These are phyloP conservation scores for Kurtzmaniella natalensis DNA, from an alignment of 1,139 yeast genomes.

Conservation along the genomic window DNA sequence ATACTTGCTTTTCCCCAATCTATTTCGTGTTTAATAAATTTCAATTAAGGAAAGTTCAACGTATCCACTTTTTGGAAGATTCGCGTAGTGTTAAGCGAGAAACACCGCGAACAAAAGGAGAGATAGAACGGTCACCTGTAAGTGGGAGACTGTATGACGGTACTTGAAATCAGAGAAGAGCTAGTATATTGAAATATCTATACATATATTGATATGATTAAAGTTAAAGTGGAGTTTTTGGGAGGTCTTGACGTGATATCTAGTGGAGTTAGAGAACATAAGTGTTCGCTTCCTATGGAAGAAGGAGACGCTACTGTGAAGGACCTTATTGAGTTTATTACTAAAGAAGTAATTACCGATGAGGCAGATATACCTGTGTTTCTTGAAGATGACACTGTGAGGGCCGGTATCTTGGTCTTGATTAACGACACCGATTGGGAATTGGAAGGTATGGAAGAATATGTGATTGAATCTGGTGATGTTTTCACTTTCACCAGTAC, in stretches of 20 bases:
- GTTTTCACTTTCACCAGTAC: slow-evolving; percentile 86
- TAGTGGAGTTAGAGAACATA: slow-evolving; percentile 45
- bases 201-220: slow-evolving; percentile 15
- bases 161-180: too few relatives aligned
- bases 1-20: too few relatives aligned
- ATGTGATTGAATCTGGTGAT: slow-evolving; percentile 71
- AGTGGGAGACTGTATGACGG: too few relatives aligned
- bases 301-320: slow-evolving; percentile 49
- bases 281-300: slow-evolving; percentile 33
- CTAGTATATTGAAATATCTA: too few relatives aligned
- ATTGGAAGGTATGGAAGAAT: slow-evolving; percentile 81
- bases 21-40: too few relatives aligned
- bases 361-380: slow-evolving; percentile 68
- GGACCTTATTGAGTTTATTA: slow-evolving; percentile 55
- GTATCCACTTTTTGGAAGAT: too few relatives aligned
- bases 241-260: slow-evolving; percentile 76
- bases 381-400: slow-evolving; percentile 71
- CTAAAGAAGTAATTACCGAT: slow-evolving; percentile 52
- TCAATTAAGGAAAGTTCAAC: too few relatives aligned
- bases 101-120: too few relatives aligned
- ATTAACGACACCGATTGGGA: slow-evolving; percentile 98
- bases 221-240: slow-evolving; percentile 41
- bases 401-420: slow-evolving; percentile 90
- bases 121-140: too few relatives aligned
- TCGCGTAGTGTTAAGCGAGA: too few relatives aligned